phyloP scores from a whole-genome alignment of 2,329 filamentous ascomycete genomes.

The Chlorencoelia australis region DNA sequence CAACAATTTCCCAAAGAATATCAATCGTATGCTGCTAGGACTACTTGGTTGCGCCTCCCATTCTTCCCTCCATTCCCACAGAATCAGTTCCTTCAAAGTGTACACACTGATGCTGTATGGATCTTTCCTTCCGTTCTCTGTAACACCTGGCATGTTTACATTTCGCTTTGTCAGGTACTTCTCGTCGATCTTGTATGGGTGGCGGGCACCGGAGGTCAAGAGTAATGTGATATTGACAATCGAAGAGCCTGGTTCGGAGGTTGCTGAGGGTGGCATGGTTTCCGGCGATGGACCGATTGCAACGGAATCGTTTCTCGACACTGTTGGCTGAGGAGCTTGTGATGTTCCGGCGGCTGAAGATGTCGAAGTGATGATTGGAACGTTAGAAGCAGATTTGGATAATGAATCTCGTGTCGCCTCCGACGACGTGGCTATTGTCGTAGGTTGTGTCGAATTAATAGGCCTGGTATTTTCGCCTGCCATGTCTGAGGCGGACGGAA shows the following conservation, averaged over 20 bases:
- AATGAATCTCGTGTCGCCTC: no score
- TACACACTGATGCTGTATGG: slow-evolving; percentile 89
- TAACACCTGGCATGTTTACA: slow-evolving; percentile 61
- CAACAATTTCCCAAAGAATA: slow-evolving; percentile 82
- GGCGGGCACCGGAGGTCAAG: slow-evolving; percentile 69
- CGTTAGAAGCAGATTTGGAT: no score
- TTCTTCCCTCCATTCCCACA: slow-evolving; percentile 84
- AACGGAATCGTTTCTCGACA: not conserved
- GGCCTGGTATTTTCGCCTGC: no score
- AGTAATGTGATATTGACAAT: slow-evolving; percentile 77
- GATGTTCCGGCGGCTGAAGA: no score
- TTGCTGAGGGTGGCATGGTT: slow-evolving; percentile 3
- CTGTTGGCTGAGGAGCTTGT: not conserved
- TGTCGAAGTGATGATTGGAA: no score
- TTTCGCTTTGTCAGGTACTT: slow-evolving; percentile 75
- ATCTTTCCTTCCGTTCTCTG: slow-evolving; percentile 51
- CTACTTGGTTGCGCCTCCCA: slow-evolving; percentile 83
- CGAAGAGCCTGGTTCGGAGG: slow-evolving; percentile 30
- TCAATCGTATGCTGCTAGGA: slow-evolving; percentile 81
- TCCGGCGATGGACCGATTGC: slow-evolving; percentile 1
- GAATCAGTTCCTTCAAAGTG: slow-evolving; percentile 86
- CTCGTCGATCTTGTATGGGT: slow-evolving; percentile 84
- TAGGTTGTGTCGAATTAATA: no score
- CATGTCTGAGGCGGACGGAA: no score
- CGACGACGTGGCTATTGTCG: no score